Conservation (phyloP, 805 yeast species). For the Blastobotrys parvus region DNA sequence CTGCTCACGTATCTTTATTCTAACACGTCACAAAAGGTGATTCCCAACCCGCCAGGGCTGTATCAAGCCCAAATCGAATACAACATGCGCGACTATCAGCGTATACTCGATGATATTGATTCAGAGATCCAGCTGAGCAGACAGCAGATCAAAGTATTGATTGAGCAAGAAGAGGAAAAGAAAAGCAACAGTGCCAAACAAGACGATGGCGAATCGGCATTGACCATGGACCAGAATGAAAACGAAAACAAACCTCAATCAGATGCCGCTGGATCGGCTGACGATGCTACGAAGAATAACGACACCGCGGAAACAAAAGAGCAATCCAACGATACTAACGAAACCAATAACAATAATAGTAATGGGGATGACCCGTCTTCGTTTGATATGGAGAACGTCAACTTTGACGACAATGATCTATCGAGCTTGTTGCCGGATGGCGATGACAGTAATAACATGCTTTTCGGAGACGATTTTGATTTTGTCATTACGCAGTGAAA, state of each 20-base stretch:
- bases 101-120: slow-evolving; percentile 16
- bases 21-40: slow-evolving; percentile 13
- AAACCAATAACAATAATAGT: slow-evolving; percentile 2
- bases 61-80: slow-evolving; percentile 17
- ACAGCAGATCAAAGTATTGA: slow-evolving; percentile 4
- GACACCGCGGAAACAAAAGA: background rate
- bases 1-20: slow-evolving; percentile 11
- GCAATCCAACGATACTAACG: background rate
- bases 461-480: slow-evolving; percentile 24
- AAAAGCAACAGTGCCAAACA: background rate
- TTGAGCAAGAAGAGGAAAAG: background rate
- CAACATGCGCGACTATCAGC: slow-evolving; percentile 12
- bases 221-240: background rate
- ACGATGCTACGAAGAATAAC: background rate
- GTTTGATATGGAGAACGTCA: background rate
- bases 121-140: slow-evolving; percentile 14
- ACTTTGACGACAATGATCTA: background rate
- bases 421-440: slow-evolving; percentile 9
- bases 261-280: background rate
- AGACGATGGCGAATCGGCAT: background rate
- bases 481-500: slow-evolving; percentile 12
- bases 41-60: slow-evolving; percentile 19
- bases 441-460: slow-evolving; percentile 17
- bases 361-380: slow-evolving; percentile 2
- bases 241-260: background rate